Evolutionary conservation across 805 yeast species (phyloP), one percentile per base, ranked within the genome.

Genomic region (Starmerella geochares): DNA sequence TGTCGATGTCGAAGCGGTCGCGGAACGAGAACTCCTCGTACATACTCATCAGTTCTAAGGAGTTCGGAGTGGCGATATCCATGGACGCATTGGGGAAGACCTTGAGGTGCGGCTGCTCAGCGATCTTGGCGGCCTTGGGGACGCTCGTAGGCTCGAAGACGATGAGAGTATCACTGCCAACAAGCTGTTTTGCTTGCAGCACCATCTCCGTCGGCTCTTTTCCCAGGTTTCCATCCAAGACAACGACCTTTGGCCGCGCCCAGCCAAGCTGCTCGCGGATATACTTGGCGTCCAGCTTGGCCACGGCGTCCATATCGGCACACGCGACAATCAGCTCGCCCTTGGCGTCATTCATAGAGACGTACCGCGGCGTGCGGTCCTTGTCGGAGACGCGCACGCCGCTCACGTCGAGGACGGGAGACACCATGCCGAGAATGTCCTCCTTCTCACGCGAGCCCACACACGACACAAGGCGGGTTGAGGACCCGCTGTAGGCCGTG

Each of bases 301-400:
- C 83, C 20, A 80, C 67, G 9, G 81, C 76, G n/a, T 70, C 69
- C 95, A 87, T 86, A 25, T 85, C 95, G 3, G 94, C 90, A 60
- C 86, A 77, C 0, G 95, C 94, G 16, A 84, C 69, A 2, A 83
- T 62, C 42, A 87, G 68, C 3, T 74, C 80, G 1, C 95, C 95
- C 6, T 65, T 60, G 0, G 58, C 54, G 49, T 75, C 76, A 58
- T 86, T 88, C 50, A 79, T 72, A 0, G 94, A 81, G 5, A 77
- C 73, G 59, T 87, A 87, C 58, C 83, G 84, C 0, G 92, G 86
- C 0, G 94, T 81, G 9, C 62, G 59, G 13, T 59, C 55, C 6
- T 50, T 53, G 9, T 54, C 45, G 10, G 58, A 50, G 1, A 62
- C 59, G 13, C 62, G 54, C 3, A 80, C 59, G 0, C 81, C 83